These are phyloP conservation scores for Kwoniella europaea DNA, from an alignment of 768 basidiomycete genomes.

Conservation along the genomic window DNA sequence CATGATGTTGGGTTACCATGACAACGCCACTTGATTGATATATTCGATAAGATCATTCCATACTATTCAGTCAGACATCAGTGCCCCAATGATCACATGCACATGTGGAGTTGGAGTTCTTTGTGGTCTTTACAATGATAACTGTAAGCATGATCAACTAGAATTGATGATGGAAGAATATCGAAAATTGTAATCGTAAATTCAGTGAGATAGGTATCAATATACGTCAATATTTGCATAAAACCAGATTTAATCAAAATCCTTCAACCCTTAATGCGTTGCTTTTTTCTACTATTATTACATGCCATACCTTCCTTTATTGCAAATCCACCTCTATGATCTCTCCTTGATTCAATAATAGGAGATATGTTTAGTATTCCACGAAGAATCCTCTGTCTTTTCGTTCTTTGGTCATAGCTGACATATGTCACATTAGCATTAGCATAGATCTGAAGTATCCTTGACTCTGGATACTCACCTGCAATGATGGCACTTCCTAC, in stretches of 20 bases:
- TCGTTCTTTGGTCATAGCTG: slow-evolving; percentile 88
- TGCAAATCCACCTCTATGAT: background rate
- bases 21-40: background rate
- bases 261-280: background rate
- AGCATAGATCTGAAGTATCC: slow-evolving; percentile 18
- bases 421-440: slow-evolving; percentile 7
- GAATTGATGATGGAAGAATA: too few relatives aligned
- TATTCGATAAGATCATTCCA: too few relatives aligned
- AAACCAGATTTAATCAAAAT: background rate
- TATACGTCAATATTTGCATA: slow-evolving; percentile 1
- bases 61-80: too few relatives aligned
- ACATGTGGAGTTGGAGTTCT: too few relatives aligned
- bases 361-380: slow-evolving; percentile 48
- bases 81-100: too few relatives aligned
- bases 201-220: too few relatives aligned
- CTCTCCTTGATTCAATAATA: background rate
- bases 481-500: slow-evolving; percentile 98
- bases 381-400: slow-evolving; percentile 66
- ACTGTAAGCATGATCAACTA: too few relatives aligned
- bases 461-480: slow-evolving; percentile 60
- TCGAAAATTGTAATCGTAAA: too few relatives aligned
- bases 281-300: background rate
- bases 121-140: too few relatives aligned
- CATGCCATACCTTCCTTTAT: slow-evolving; percentile 3
- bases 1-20: background rate